Evolutionary conservation across 2,329 filamentous ascomycete species (phyloP).

Genomic region (Mycogone perniciosa): DNA sequence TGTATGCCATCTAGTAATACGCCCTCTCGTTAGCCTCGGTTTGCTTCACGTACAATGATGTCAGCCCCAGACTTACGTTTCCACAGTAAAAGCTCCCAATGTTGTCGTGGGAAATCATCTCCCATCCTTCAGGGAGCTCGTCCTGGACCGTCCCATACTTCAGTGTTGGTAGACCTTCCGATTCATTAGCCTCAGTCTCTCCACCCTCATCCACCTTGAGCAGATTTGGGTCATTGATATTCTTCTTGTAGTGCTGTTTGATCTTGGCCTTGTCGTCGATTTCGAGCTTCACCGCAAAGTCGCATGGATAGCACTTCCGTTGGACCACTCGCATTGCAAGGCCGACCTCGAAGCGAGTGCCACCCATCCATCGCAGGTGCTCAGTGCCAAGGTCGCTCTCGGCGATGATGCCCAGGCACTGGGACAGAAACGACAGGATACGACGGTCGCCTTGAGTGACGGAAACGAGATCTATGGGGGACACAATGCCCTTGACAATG

Average conservation of each 20-base stretch:
- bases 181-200: constrained; percentile 22
- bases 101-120: constrained; percentile 64
- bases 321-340: constrained; percentile 70
- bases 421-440: constrained; percentile 82
- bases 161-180: constrained; percentile 61
- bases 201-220: constrained; percentile 18
- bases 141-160: constrained; percentile 76
- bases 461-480: constrained; percentile 77
- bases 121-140: constrained; percentile 70
- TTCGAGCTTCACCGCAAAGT: constrained; percentile 78
- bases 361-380: constrained; percentile 87
- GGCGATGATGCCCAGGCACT: constrained; percentile 82
- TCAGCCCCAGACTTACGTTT: constrained; percentile 54
- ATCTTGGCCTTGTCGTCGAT: constrained; percentile 69
- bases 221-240: constrained; percentile 30
- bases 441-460: constrained; percentile 74
- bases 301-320: constrained; percentile 79
- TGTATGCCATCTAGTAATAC: constrained; percentile 68
- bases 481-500: constrained; percentile 82
- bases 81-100: constrained; percentile 91
- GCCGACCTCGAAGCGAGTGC: constrained; percentile 76
- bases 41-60: background rate
- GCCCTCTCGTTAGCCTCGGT: background rate
- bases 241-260: constrained; percentile 61
- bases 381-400: constrained; percentile 89